Conservation (phyloP, 1,284 basidiomycete species). For the Boletus calvinii region DNA sequence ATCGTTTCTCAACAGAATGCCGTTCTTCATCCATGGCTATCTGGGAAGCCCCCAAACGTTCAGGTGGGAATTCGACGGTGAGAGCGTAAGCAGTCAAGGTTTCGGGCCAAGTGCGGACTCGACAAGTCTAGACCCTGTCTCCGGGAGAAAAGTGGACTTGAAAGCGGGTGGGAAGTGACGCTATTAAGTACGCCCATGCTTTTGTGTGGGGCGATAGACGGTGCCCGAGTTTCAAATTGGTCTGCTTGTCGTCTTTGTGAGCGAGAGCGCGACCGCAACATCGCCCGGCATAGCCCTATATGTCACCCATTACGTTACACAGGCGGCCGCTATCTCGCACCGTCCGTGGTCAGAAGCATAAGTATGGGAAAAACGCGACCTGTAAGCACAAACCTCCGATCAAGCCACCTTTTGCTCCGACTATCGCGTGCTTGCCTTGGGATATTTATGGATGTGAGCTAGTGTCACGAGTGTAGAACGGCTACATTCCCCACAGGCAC, state of each 20-base stretch:
- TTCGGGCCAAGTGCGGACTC: constrained; percentile 3
- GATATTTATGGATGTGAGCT: neutral
- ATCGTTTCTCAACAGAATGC: neutral
- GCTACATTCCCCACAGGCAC: too few species aligned
- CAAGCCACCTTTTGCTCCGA: neutral
- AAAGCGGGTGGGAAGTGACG: neutral
- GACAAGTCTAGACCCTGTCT: neutral
- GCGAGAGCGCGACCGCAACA: neutral
- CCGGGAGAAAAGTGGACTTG: neutral
- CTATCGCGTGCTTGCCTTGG: neutral
- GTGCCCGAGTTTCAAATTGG: neutral
- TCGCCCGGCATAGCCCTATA: too few species aligned
- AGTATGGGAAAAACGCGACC: neutral
- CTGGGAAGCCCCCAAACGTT: neutral
- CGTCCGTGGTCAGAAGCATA: neutral
- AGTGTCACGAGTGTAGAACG: neutral
- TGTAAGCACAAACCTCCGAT: neutral
- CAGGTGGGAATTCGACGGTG: neutral
- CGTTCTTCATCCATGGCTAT: constrained; percentile 27
- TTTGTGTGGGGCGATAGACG: neutral
- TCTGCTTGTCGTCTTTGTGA: neutral
- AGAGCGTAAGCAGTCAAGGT: neutral
- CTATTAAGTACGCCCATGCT: neutral
- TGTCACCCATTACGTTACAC: neutral
- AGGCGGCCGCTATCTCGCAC: neutral